Evolutionary conservation across 2,329 filamentous ascomycete genomes (phyloP), one percentile per base, ranked within the genome.

Genomic region (Cytospora schulzeri): DNA sequence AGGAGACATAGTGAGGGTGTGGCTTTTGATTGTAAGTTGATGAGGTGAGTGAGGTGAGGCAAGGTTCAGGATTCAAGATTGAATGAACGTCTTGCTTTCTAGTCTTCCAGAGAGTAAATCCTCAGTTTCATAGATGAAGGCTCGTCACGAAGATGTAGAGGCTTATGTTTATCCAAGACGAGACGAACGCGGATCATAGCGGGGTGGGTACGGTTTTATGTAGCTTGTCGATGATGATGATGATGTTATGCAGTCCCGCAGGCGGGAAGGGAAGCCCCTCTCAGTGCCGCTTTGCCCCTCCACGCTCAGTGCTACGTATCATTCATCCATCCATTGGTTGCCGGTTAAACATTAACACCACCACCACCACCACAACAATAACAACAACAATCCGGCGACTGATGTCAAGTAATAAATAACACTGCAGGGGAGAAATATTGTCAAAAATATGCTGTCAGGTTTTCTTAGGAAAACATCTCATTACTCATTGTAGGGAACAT

Each of bases 1-100:
- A 5, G 83, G 80, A 71, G 80, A 73, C 79, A 81, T 81, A 14
- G 67, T 57, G 31, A 15, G 24, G 58, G 4, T 15, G 53, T 58
- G 19, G 17, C 60, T 17, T 48, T 28, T 17, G 1, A 26, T 22
- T 31, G 31, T 31, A 19, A 14, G 35, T 29, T 19, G 31, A 15
- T 19, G 33, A 54, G 33, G 24, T 15, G 12, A 50, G 19, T 1
- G 28, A 14, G 38, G 15, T 31, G 4, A 33, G n/a, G 24, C 22
- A 11, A 45, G 9, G 35, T 38, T 17, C n/a, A n/a, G 9, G 19
- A 12, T 57, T 58, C 17, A 67, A 4, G n/a, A n/a, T n/a, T n/a
- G n/a, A n/a, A 9, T 22, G 19, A 45, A 22, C 7, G 41, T 22
- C 19, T 7, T 45, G 4, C 7, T 45, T 22, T 8, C 8, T 45